phyloP scores from a whole-genome alignment of 768 basidiomycete species.

The Termitomyces sp. region DNA sequence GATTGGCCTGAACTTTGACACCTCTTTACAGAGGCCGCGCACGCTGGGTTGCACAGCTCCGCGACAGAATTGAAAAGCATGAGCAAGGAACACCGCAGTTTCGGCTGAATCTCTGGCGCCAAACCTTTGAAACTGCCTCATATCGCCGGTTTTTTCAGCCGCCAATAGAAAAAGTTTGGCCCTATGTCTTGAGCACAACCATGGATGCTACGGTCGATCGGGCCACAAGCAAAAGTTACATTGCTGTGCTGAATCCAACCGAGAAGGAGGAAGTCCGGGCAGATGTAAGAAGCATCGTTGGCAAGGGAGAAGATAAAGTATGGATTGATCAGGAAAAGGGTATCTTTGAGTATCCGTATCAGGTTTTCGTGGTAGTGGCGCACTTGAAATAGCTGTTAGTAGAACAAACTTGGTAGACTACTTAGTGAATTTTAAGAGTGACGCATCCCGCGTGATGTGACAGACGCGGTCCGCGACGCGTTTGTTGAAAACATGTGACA shows the following conservation, averaged over 20 bases:
- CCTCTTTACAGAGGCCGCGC: constrained; percentile 42
- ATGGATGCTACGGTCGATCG: constrained; percentile 57
- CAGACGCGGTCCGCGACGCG: constrained; percentile 10
- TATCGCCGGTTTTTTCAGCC: constrained; percentile 58
- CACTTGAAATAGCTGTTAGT: constrained; percentile 16
- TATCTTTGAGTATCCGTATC: constrained; percentile 78
- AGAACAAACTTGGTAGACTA: not conserved
- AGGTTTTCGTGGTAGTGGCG: constrained; percentile 53
- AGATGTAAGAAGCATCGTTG: constrained; percentile 50
- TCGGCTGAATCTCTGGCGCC: constrained; percentile 70
- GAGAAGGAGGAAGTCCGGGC: constrained; percentile 48
- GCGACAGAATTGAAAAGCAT: constrained; percentile 62
- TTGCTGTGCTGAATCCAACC: constrained; percentile 55
- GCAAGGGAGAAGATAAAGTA: constrained; percentile 51
- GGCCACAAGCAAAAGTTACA: constrained; percentile 82
- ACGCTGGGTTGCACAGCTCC: constrained; percentile 69
- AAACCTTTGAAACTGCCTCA: constrained; percentile 54
- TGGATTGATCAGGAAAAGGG: constrained; percentile 78
- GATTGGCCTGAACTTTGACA: not conserved
- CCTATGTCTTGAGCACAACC: constrained; percentile 46
- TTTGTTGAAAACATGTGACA: constrained; percentile 14
- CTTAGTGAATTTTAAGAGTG: too few relatives aligned
- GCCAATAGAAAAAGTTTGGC: constrained; percentile 52
- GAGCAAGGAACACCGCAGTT: constrained; percentile 81
- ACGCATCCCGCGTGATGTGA: constrained; percentile 9